Base-by-base conservation (phyloP, 805 yeast species). In the Zygosaccharomyces bailii region DNA sequence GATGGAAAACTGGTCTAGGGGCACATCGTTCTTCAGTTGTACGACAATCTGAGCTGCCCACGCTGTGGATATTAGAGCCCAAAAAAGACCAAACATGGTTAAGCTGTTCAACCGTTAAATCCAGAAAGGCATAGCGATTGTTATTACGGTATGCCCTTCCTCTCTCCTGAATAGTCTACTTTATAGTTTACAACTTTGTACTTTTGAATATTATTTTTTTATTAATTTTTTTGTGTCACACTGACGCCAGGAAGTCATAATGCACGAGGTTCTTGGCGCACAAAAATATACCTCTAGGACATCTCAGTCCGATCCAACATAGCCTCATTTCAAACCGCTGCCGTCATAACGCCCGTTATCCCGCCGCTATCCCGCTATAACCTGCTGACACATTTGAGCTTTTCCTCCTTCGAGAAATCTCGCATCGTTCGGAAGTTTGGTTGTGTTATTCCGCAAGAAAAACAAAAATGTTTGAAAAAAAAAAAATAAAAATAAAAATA, bases 1-100 rank as follows among this genome's bases (percentile, higher is more conserved):
- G 1, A 47, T 18, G 5, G 51, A 44, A 23, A 59, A 58, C 0
- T 46, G 4, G 16, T 52, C 47, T 29, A 60, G 40, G 5, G 49
- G 35, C 13, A 48, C 46, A 9, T 55, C 50, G 21, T 52, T 23
- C 32, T 55, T 50, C 37, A 62, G 56, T 45, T 64, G 68, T 3
- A 64, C 48, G 5, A 65, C 54, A 38, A 60, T 60, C 18, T 45
- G 38, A 9, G 40, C 17, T 6, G 49, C 49, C 9, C 25, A 24
- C 29, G 35, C 43, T 6, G 43, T 32, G 14, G 42, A 36, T 11
- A 32, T 9, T 18, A 35, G 30, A 8, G 20, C 23, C 9, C 24
- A 9, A 4, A 41, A 20, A 2, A 23, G 27, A 16, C 39, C 23
- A 7, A 33, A n/a, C 34, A 41, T 35, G n/a, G 16, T n/a, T 20